Evolutionary conservation across 2,329 filamentous ascomycete genomes (phyloP).

Genomic region (Fusarium secorum): DNA sequence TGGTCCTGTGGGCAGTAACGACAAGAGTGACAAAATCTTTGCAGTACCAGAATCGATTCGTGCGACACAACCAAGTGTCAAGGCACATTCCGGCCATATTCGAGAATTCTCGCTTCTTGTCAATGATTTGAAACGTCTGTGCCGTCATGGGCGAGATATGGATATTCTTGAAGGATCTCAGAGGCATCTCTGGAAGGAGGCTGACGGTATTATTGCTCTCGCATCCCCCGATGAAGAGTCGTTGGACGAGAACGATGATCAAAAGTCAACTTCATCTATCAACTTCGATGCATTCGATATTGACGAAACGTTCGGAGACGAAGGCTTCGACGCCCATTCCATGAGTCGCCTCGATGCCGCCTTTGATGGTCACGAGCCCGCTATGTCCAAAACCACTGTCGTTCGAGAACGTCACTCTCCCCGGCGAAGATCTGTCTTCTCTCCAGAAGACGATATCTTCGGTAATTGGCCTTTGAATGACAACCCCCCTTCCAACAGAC

Average conservation of each 20-base stretch:
- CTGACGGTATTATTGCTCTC: slow-evolving; percentile 87
- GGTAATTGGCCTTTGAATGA: slow-evolving; percentile 58
- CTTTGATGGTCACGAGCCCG: slow-evolving; percentile 53
- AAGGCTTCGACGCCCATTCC: slow-evolving; percentile 57
- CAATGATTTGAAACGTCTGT: slow-evolving; percentile 81
- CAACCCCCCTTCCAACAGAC: slow-evolving; percentile 45
- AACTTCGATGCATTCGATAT: slow-evolving; percentile 52
- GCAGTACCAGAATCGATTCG: slow-evolving; percentile 77
- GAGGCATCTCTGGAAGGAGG: slow-evolving; percentile 75
- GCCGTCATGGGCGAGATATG: slow-evolving; percentile 73
- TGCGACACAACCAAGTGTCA: slow-evolving; percentile 82
- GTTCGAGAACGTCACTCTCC: slow-evolving; percentile 61
- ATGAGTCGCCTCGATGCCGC: slow-evolving; percentile 55
- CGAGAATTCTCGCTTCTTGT: slow-evolving; percentile 82
- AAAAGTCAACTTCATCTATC: slow-evolving; percentile 49
- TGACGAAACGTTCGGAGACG: slow-evolving; percentile 56
- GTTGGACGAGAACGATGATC: slow-evolving; percentile 48
- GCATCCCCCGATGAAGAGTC: slow-evolving; percentile 73
- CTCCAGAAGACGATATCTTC: slow-evolving; percentile 72
- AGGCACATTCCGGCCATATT: slow-evolving; percentile 84
- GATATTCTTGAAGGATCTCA: slow-evolving; percentile 69
- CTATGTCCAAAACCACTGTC: slow-evolving; percentile 59
- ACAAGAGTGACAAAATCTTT: slow-evolving; percentile 47
- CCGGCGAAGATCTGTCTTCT: slow-evolving; percentile 68
- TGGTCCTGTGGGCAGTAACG: slow-evolving; percentile 50